Conservation (phyloP, 495 filamentous ascomycete genomes). For the Bombardia bombarda region DNA sequence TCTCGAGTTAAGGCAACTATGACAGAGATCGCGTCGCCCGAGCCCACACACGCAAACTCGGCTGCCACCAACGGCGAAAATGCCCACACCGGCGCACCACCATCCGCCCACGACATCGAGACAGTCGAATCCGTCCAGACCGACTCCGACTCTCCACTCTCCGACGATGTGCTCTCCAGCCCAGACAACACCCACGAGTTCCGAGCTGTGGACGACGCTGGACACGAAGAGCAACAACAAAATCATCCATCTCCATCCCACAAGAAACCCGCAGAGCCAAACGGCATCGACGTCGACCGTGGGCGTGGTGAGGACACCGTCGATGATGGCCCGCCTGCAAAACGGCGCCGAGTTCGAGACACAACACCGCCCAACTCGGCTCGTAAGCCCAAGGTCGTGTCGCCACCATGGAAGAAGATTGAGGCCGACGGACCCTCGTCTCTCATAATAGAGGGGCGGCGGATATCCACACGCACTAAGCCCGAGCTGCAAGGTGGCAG, state of each 20-base stretch:
- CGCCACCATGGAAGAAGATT: conserved; percentile 91
- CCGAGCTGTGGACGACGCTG: no score
- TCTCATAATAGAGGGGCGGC: conserved; percentile 69
- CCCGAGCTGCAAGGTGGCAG: conserved; percentile 63
- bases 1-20: conserved; percentile 40
- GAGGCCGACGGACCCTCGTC: conserved; percentile 82
- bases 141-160: neutral
- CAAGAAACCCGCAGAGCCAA: no score
- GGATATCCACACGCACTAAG: conserved; percentile 70
- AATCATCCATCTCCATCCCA: no score
- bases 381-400: conserved; percentile 45
- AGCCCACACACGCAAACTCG: conserved; percentile 30
- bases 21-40: conserved; percentile 43
- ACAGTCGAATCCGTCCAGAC: conserved; percentile 4
- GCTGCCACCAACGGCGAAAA: conserved; percentile 22
- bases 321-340: conserved; percentile 52
- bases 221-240: no score
- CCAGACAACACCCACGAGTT: neutral
- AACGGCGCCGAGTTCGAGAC: conserved; percentile 60
- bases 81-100: conserved; percentile 7
- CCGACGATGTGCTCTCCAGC: neutral
- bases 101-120: neutral
- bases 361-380: conserved; percentile 26
- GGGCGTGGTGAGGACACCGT: neutral
- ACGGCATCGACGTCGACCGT: conserved; percentile 3